Conservation (phyloP, 768 basidiomycete species). For the Lyophyllum decastes region DNA sequence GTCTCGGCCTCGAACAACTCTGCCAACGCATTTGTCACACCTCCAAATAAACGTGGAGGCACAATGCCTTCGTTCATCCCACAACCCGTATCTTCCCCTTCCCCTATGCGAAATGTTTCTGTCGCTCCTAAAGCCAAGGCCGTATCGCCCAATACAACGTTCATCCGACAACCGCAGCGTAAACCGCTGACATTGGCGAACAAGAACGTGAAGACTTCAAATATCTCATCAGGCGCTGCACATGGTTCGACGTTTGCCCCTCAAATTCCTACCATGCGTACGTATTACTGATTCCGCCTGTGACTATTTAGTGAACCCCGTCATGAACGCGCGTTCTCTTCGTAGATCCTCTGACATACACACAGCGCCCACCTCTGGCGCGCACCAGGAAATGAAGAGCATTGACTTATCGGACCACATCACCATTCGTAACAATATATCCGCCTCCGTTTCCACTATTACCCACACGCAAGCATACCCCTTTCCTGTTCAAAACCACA, state of each 20-base stretch:
- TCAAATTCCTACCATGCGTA: slow-evolving; percentile 53
- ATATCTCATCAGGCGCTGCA: slow-evolving; percentile 26
- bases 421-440: slow-evolving; percentile 12
- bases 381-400: slow-evolving; percentile 40
- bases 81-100: slow-evolving; percentile 52
- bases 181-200: slow-evolving; percentile 33
- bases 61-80: slow-evolving; percentile 59
- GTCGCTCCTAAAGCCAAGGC: slow-evolving; percentile 31
- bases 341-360: slow-evolving; percentile 40
- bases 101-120: slow-evolving; percentile 33
- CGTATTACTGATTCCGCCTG: slow-evolving; percentile 54
- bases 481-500: slow-evolving; percentile 5
- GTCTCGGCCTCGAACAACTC: slow-evolving; percentile 27
- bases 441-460: slow-evolving; percentile 12
- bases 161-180: slow-evolving; percentile 46
- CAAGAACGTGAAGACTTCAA: slow-evolving; percentile 25
- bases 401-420: slow-evolving; percentile 34
- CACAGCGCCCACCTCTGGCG: slow-evolving; percentile 25
- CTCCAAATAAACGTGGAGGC: slow-evolving; percentile 54
- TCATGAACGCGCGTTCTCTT: slow-evolving; percentile 36
- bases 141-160: slow-evolving; percentile 35
- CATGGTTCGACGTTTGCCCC: slow-evolving; percentile 68
- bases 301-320: slow-evolving; percentile 33
- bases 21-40: slow-evolving; percentile 43
- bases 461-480: slow-evolving; percentile 21